Base-by-base conservation (phyloP, 345 rosid genomes). In the Eucalyptus curtisii region DNA sequence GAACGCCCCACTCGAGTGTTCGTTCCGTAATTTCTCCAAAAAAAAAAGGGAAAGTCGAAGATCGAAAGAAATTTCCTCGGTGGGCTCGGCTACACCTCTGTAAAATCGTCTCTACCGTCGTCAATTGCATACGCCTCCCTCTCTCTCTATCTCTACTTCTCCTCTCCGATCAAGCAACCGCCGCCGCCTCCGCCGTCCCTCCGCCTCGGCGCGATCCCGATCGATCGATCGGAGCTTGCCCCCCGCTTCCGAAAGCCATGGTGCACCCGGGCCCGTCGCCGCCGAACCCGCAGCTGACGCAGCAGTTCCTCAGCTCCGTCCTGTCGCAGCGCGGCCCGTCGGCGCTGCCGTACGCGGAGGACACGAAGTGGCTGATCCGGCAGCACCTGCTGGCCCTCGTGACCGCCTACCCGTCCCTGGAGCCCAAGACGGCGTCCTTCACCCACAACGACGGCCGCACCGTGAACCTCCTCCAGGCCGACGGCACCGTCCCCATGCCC, bases 381-480 rank as follows among this genome's bases (percentile, higher is more conserved):
- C 98, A 98, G 47, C 99, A 98, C 89, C 98, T 98, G 80, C 90
- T 98, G 40, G 81, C 95, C 89, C 92, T 98, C 50, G 86, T 87
- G 92, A 88, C 95, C 45, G 30, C 92, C 6, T 91, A 88, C 93
- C 94, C 97, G 47, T 97, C 99, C 20, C 95, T 98, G 44, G 94
- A 94, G 13, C 97, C 99, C 66, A 95, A 96, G 90, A 95, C 98
- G 37, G 97, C 99, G 64, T 92, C 95, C 53, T 98, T 95, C 91
- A 97, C 98, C 8, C 99, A 98, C 96, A 98, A 96, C 98, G 99
- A 98, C 24, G 99, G 99, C 71, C 96, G 98, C 50, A 91, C 99
- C 88, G 97, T 95, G 81, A 95, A 92, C 89, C 98, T 98, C 85
- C 97, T 98, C 89, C 98, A 98, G 87, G 97, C 98, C 20, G 98